phyloP scores from a whole-genome alignment of 2,329 filamentous ascomycete species.

The Knufia fluminis region DNA sequence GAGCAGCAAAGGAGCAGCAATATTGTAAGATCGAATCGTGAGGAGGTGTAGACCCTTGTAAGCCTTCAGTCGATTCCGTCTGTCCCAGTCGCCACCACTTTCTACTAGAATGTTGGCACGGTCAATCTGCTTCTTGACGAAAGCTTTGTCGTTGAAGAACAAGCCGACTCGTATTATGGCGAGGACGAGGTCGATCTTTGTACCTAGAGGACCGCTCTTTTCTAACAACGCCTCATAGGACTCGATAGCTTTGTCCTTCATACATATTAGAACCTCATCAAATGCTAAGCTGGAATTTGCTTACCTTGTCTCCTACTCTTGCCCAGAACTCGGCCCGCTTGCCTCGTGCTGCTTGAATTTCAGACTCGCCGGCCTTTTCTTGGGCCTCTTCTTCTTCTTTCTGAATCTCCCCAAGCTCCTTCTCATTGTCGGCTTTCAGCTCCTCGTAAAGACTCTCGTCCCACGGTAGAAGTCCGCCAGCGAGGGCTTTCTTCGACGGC shows the following conservation, averaged over 20 bases:
- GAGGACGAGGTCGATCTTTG: conserved; percentile 93
- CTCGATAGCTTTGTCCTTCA: conserved; percentile 82
- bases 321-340: conserved; percentile 97
- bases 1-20: conserved; percentile 83
- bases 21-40: conserved; percentile 80
- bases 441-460: conserved; percentile 78
- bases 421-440: conserved; percentile 66
- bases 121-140: conserved; percentile 90
- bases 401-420: conserved; percentile 65
- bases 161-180: conserved; percentile 92
- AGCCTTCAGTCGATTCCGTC: conserved; percentile 94
- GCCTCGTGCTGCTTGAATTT: conserved; percentile 82
- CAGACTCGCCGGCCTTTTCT: conserved; percentile 92
- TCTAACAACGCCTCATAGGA: conserved; percentile 90
- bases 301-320: conserved; percentile 87
- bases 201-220: conserved; percentile 92
- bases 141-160: conserved; percentile 87
- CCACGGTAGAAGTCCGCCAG: conserved; percentile 69
- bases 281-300: conserved; percentile 10
- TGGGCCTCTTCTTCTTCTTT: conserved; percentile 89
- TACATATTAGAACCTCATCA: neutral
- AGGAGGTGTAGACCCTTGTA: conserved; percentile 93
- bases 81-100: conserved; percentile 94
- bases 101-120: conserved; percentile 85
- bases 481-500: conserved; percentile 53